These are phyloP conservation scores for Austroboletus eburneus DNA, from an alignment of 768 basidiomycete genomes.

Conservation along the genomic window DNA sequence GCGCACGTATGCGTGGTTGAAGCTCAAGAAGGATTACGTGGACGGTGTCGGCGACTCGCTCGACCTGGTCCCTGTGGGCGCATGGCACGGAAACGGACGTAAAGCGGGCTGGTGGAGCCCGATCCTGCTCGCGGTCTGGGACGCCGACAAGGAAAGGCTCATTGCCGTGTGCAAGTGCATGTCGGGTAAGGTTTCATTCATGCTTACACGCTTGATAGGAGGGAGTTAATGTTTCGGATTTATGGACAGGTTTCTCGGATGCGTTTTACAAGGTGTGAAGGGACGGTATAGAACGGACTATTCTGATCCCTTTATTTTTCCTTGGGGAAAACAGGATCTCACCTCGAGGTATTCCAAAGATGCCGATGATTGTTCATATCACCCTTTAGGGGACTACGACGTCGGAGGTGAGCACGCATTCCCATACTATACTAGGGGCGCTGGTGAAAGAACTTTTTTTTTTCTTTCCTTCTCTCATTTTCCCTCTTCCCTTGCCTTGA, in stretches of 20 bases:
- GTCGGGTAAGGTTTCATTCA: constrained; percentile 50
- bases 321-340: constrained; percentile 45
- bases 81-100: constrained; percentile 87
- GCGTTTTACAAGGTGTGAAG: constrained; percentile 63
- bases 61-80: constrained; percentile 70
- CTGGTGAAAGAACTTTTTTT: background rate
- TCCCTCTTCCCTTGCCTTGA: background rate
- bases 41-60: constrained; percentile 71
- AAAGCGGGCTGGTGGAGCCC: constrained; percentile 94
- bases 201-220: background rate
- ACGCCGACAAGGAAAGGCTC: constrained; percentile 53
- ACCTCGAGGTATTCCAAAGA: constrained; percentile 57
- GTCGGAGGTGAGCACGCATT: constrained; percentile 47
- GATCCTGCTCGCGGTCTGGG: constrained; percentile 74
- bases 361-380: constrained; percentile 49
- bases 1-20: constrained; percentile 83
- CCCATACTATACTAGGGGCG: background rate
- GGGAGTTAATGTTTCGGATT: background rate
- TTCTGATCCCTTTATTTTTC: background rate
- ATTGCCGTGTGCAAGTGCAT: constrained; percentile 90
- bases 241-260: constrained; percentile 71
- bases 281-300: too few relatives aligned
- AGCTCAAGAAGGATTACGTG: constrained; percentile 92
- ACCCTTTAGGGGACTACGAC: constrained; percentile 57
- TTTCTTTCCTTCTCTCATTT: too few relatives aligned